Evolutionary conservation across 2,329 filamentous ascomycete species (phyloP).

Genomic region (Fusarium fracticaudum): DNA sequence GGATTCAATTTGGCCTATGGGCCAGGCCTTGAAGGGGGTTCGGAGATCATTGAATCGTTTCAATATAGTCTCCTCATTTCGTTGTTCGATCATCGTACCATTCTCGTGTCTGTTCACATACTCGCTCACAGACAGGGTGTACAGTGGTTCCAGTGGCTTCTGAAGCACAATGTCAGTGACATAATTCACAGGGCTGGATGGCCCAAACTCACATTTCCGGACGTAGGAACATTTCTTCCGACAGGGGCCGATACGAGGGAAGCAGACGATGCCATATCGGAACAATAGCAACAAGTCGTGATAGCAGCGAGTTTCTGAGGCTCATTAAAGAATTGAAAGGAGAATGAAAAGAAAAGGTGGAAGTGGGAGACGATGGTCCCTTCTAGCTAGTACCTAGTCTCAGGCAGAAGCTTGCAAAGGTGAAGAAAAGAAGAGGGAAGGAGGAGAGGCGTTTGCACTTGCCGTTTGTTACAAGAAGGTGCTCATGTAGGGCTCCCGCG

Average conservation of each 20-base stretch:
- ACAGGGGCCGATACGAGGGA: not conserved
- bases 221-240: not conserved
- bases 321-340: not conserved
- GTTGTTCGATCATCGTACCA: conserved; percentile 48
- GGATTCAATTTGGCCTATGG: conserved; percentile 44
- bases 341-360: not conserved
- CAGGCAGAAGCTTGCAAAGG: not conserved
- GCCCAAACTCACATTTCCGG: conserved; percentile 7
- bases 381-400: not conserved
- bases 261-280: not conserved
- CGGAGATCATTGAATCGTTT: conserved; percentile 41
- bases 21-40: conserved; percentile 41
- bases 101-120: conserved; percentile 45
- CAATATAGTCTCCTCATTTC: conserved; percentile 44
- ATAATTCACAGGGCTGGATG: not conserved
- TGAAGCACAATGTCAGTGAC: conserved; percentile 10
- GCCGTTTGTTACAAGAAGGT: not conserved
- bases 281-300: not conserved
- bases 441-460: conserved; percentile 1
- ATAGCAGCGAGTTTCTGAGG: not conserved
- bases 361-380: not conserved
- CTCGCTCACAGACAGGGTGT: conserved; percentile 37
- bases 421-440: not conserved
- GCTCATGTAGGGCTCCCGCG: not conserved
- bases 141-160: conserved; percentile 18